Evolutionary conservation across 148 eudicot species (phyloP), one percentile per base, ranked within the genome.

Genomic region (Gaultheria prostrata): DNA sequence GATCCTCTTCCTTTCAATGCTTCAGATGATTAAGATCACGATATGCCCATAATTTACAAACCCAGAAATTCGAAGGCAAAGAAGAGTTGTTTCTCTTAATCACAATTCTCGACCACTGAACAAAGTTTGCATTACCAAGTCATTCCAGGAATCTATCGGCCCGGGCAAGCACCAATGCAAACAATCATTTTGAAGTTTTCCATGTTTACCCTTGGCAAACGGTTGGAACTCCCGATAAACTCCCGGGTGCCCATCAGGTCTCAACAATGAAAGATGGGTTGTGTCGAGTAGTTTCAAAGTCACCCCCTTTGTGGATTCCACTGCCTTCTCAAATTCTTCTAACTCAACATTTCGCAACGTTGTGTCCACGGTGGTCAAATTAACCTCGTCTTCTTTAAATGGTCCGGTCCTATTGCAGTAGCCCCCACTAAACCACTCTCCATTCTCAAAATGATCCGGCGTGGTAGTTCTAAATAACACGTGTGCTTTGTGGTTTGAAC

Each of bases 151-250:
- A 43, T 95, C 98, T 24, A 95, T 91, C 2, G 98, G 98, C 2
- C 98, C 98, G 0, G 98, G 98, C 88, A 96, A 89, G 84, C 98
- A 96, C 98, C 98, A 96, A 87, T 96, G 98, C 87, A 96, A 82
- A 78, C 98, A 96, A 84, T 96, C 98, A 80, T 87, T 89, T 67
- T 93, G 98, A 83, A 93, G 85, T 84, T 91, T 91, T 1, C 87
- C 94, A 21, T 89, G 80, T 85, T 88, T 89, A 78, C 90, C 93
- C 80, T 84, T 82, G 0, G 90, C 91, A 86, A 86, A 90, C 2
- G 98, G 97, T 26, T 91, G 93, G 54, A 84, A 89, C 70, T 85
- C 82, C 82, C 98, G 63, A 77, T 93, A 96, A 2, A 91, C 90
- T 13, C 97, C 98, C 0, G 98, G 97, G 77, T 95, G 98, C 51